Conservation (phyloP, 148 eudicot species). For the Rhododendron henanense region DNA sequence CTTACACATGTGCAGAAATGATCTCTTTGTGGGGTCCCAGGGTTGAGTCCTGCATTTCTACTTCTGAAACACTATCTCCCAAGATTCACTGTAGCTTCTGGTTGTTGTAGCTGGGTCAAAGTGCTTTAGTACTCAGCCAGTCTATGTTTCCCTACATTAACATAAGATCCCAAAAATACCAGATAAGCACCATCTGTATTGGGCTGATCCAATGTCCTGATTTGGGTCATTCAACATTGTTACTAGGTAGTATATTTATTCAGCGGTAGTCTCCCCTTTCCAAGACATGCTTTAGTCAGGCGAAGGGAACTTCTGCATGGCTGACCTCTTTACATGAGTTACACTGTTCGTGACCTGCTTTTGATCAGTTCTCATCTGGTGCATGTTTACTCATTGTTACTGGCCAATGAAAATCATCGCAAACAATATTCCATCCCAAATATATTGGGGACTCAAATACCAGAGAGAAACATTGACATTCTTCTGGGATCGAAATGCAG, state of each 20-base stretch:
- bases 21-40: background rate
- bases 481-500: background rate
- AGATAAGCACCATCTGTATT: background rate
- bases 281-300: background rate
- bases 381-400: background rate
- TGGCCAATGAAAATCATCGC: background rate
- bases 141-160: background rate
- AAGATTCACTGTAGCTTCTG: background rate
- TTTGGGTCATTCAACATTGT: background rate
- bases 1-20: background rate
- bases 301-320: background rate
- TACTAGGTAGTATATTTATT: background rate
- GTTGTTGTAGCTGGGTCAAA: background rate
- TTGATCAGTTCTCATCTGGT: background rate
- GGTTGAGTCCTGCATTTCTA: background rate
- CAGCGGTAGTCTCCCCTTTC: background rate
- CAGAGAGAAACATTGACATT: background rate
- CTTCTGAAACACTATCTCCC: background rate
- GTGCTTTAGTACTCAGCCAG: background rate
- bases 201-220: background rate
- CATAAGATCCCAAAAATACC: background rate
- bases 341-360: background rate
- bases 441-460: background rate
- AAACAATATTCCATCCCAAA: background rate
- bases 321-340: background rate